These are phyloP conservation scores for Pyrrhoderma lamaoense DNA, from an alignment of 1,284 basidiomycete species.

Conservation along the genomic window DNA sequence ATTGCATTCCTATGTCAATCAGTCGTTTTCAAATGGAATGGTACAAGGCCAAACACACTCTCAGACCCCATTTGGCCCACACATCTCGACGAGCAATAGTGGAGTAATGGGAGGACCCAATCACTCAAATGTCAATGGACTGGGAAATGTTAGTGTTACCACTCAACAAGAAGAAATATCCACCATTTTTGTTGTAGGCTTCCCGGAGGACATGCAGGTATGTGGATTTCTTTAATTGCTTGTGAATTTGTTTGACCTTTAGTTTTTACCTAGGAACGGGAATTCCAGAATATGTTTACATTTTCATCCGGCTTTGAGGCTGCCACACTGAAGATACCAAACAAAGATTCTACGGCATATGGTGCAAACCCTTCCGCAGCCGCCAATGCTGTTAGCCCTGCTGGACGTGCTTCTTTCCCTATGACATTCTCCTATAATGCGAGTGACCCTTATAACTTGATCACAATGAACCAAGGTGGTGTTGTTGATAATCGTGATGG, in stretches of 20 bases:
- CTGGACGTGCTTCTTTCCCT: slow-evolving; percentile 20
- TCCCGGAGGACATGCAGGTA: slow-evolving; percentile 98
- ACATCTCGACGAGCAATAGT: slow-evolving; percentile 41
- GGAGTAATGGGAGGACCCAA: slow-evolving; percentile 22
- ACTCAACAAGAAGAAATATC: slow-evolving; percentile 81
- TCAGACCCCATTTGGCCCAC: slow-evolving; percentile 67
- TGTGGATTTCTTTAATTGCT: slow-evolving; percentile 29
- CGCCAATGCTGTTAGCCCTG: slow-evolving; percentile 27
- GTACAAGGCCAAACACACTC: slow-evolving; percentile 42
- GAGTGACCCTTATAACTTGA: slow-evolving; percentile 72
- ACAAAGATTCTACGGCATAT: slow-evolving; percentile 75
- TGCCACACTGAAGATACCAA: slow-evolving; percentile 94
- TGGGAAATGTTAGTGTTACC: slow-evolving; percentile 21
- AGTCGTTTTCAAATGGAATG: slow-evolving; percentile 33
- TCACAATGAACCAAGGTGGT: slow-evolving; percentile 71
- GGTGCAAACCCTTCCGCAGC: slow-evolving; percentile 28
- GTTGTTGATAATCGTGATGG: slow-evolving; percentile 66
- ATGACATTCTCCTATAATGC: slow-evolving; percentile 38
- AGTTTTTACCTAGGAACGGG: slow-evolving; percentile 66
- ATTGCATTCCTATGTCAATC: slow-evolving; percentile 22
- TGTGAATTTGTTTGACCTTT: not conserved
- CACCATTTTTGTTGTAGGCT: slow-evolving; percentile 97
- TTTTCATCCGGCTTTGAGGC: slow-evolving; percentile 96
- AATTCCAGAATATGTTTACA: slow-evolving; percentile 99
- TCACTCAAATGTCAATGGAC: slow-evolving; percentile 23